Evolutionary conservation across 2,329 filamentous ascomycete genomes (phyloP).

Genomic region (Colletotrichum sp.): DNA sequence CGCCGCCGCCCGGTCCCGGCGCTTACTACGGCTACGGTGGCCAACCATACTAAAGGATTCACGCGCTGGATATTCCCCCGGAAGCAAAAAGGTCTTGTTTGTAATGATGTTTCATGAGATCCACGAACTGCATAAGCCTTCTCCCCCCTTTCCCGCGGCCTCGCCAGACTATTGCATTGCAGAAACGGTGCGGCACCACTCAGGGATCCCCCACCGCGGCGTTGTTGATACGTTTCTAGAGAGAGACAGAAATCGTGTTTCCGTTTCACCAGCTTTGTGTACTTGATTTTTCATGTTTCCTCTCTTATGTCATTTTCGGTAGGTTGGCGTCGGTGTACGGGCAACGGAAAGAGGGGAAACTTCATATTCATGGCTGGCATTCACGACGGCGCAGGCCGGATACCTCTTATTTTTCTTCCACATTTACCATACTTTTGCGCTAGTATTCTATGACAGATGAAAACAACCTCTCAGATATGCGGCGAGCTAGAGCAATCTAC

Average conservation of each 20-base stretch:
- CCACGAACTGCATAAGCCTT: constrained; percentile 13
- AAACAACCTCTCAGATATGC: background rate
- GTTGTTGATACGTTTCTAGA: background rate
- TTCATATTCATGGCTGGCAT: constrained; percentile 3
- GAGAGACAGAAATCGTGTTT: background rate
- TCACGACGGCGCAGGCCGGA: constrained; percentile 17
- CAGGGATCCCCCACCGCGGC: background rate
- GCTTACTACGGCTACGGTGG: constrained; percentile 9
- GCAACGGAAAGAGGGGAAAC: background rate
- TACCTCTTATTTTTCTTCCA: background rate
- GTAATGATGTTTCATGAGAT: constrained; percentile 8
- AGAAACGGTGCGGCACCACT: background rate
- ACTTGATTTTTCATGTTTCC: background rate
- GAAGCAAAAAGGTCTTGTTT: background rate
- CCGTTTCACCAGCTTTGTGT: background rate
- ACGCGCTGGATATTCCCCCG: background rate
- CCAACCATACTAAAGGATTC: background rate
- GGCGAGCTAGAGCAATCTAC: constrained; percentile 5
- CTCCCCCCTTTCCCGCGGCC: background rate
- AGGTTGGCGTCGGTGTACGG: constrained; percentile 14
- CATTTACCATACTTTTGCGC: background rate
- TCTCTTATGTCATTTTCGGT: background rate
- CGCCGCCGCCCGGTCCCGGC: background rate
- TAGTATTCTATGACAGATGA: background rate
- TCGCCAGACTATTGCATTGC: background rate